Percentiles rank a stretch among this genome's conserved stretches.
These are phyloP conservation scores for Isabelozyma pseudorhagii DNA, from an alignment of 805 yeast genomes.

Conservation along the genomic window DNA sequence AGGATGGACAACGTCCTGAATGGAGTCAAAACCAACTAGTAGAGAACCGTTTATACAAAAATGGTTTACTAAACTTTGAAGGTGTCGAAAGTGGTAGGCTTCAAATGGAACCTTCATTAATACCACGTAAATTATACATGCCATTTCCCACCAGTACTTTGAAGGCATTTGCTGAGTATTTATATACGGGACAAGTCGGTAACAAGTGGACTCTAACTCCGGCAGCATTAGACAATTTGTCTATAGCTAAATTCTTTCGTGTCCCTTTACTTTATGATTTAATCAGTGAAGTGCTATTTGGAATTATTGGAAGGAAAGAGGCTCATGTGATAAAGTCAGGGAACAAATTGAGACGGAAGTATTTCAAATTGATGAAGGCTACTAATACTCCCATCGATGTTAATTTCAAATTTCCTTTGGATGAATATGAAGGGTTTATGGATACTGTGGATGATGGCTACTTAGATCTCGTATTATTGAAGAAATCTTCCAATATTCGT, in stretches of 20 bases:
- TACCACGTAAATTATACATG: conserved; percentile 66
- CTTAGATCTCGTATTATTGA: conserved; percentile 52
- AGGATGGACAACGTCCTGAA: neutral
- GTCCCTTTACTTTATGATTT: conserved; percentile 69
- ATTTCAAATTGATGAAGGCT: conserved; percentile 19
- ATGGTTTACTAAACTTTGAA: conserved; percentile 31
- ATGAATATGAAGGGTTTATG: conserved; percentile 53
- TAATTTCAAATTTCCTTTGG: conserved; percentile 36
- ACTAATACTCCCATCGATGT: conserved; percentile 20
- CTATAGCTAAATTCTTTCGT: conserved; percentile 62
- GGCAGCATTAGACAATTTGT: conserved; percentile 59
- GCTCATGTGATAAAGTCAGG: conserved; percentile 43
- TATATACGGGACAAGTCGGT: conserved; percentile 78
- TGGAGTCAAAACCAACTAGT: neutral
- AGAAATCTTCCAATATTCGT: conserved; percentile 38
- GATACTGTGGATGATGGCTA: conserved; percentile 65
- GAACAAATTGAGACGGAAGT: conserved; percentile 29
- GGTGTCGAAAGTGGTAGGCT: conserved; percentile 26
- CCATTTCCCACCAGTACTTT: conserved; percentile 65
- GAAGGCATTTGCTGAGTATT: conserved; percentile 65
- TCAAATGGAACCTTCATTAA: conserved; percentile 55
- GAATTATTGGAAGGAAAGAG: conserved; percentile 68
- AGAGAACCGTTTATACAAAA: conserved; percentile 8
- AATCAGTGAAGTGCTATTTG: conserved; percentile 65
- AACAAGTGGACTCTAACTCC: conserved; percentile 72